Percentiles rank a stretch among this genome's conserved stretches.
Evolutionary conservation across 2,329 filamentous ascomycete species (phyloP).

Genomic region (Cucurbitaria berberidis): DNA sequence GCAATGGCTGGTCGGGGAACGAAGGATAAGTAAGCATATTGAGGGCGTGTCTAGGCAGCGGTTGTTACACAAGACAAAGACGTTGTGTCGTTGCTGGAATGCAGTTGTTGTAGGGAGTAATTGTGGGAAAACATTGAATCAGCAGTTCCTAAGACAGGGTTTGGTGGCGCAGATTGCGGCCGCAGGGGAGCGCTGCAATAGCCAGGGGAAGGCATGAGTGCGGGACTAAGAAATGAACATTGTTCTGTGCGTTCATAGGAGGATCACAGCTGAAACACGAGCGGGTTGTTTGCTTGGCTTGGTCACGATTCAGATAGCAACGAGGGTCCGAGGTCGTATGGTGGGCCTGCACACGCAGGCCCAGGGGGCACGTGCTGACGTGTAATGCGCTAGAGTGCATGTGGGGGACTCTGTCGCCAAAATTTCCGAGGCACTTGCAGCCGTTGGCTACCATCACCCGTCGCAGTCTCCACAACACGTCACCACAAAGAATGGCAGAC

Average conservation of each 20-base stretch:
- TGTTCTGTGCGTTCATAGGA: slow-evolving; percentile 15
- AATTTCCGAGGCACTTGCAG: slow-evolving; percentile 6
- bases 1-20: slow-evolving; percentile 24
- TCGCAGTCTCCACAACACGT: slow-evolving; percentile 5
- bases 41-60: background rate
- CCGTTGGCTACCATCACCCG: slow-evolving; percentile 20
- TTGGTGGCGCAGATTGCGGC: slow-evolving; percentile 15
- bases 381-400: slow-evolving; percentile 11
- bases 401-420: slow-evolving; percentile 13
- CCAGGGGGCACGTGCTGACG: slow-evolving; percentile 18
- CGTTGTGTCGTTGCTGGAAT: slow-evolving; percentile 3
- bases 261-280: slow-evolving; percentile 17
- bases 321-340: slow-evolving; percentile 5
- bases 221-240: slow-evolving; percentile 21
- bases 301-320: slow-evolving; percentile 9
- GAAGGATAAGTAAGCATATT: slow-evolving; percentile 29
- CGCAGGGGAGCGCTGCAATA: slow-evolving; percentile 30
- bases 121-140: slow-evolving; percentile 17
- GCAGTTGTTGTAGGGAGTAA: slow-evolving; percentile 15
- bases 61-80: slow-evolving; percentile 15
- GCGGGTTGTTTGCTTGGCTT: slow-evolving; percentile 5
- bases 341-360: slow-evolving; percentile 2
- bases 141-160: slow-evolving; percentile 20
- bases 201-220: slow-evolving; percentile 23
- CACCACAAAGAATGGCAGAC: slow-evolving; percentile 20